Evolutionary conservation across 768 basidiomycete genomes (phyloP).

Genomic region (Phlegmacium glaucopus): DNA sequence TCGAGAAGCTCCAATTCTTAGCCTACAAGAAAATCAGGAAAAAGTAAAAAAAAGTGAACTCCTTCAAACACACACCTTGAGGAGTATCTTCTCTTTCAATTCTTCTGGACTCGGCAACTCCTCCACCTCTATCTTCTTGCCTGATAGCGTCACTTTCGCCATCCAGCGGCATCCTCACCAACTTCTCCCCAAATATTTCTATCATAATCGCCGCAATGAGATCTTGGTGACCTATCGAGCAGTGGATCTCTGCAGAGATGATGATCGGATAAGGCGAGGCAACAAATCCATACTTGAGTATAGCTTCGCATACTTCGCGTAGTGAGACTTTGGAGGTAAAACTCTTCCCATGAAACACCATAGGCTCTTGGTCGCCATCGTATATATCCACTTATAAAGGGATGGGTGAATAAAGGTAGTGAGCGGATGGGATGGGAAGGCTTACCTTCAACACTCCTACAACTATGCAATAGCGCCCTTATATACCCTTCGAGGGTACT

Average conservation of each 20-base stretch:
- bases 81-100: conserved; percentile 71
- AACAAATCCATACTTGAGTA: conserved; percentile 90
- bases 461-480: conserved; percentile 81
- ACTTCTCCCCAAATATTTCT: conserved; percentile 42
- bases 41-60: not conserved
- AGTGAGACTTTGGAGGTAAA: conserved; percentile 84
- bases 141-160: conserved; percentile 37
- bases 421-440: conserved; percentile 38
- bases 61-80: conserved; percentile 54
- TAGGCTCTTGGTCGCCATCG: conserved; percentile 81
- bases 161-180: conserved; percentile 37
- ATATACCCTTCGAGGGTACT: conserved; percentile 91
- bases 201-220: conserved; percentile 45
- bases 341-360: conserved; percentile 93
- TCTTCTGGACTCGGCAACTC: conserved; percentile 85
- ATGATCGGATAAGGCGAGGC: conserved; percentile 94
- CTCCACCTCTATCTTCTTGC: conserved; percentile 38
- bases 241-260: conserved; percentile 97
- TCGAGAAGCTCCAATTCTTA: conserved; percentile 64
- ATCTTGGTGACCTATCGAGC: conserved; percentile 56
- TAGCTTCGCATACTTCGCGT: conserved; percentile 80
- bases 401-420: conserved; percentile 61
- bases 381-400: conserved; percentile 77
- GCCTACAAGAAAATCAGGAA: conserved; percentile 39
- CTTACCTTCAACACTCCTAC: conserved; percentile 87